These are phyloP conservation scores for Lipomyces oligophaga DNA, from an alignment of 805 yeast genomes.

Conservation along the genomic window DNA sequence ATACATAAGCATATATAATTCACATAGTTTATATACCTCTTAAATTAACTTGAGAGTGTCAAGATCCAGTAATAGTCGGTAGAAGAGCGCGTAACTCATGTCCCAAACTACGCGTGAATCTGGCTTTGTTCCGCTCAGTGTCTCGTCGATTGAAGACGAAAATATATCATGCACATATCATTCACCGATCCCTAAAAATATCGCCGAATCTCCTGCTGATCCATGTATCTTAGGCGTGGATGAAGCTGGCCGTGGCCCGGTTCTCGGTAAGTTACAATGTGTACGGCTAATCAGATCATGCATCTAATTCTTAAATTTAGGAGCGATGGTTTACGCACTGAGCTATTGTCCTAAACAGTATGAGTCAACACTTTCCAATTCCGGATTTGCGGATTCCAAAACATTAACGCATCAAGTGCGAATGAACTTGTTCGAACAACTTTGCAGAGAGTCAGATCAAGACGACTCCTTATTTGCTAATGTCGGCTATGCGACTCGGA, in stretches of 20 bases:
- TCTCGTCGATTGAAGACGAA: not conserved
- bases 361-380: slow-evolving; percentile 48
- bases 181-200: slow-evolving; percentile 19
- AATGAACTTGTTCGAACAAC: slow-evolving; percentile 53
- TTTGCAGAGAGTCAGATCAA: slow-evolving; percentile 43
- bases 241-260: slow-evolving; percentile 99
- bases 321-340: slow-evolving; percentile 92
- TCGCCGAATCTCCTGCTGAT: slow-evolving; percentile 6
- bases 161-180: slow-evolving; percentile 23
- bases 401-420: slow-evolving; percentile 72
- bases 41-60: no score
- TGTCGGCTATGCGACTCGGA: slow-evolving; percentile 84
- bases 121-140: slow-evolving; percentile 25
- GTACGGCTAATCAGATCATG: not conserved
- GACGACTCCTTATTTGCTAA: slow-evolving; percentile 42
- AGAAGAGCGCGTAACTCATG: no score
- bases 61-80: no score
- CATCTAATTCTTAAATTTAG: slow-evolving; percentile 2
- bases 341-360: slow-evolving; percentile 66
- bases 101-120: no score
- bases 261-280: slow-evolving; percentile 52
- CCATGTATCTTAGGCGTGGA: slow-evolving; percentile 75
- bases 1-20: no score
- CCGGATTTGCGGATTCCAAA: slow-evolving; percentile 92
- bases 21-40: no score